Conservation (phyloP, 495 filamentous ascomycete species). For the Aspergillus leporis region DNA sequence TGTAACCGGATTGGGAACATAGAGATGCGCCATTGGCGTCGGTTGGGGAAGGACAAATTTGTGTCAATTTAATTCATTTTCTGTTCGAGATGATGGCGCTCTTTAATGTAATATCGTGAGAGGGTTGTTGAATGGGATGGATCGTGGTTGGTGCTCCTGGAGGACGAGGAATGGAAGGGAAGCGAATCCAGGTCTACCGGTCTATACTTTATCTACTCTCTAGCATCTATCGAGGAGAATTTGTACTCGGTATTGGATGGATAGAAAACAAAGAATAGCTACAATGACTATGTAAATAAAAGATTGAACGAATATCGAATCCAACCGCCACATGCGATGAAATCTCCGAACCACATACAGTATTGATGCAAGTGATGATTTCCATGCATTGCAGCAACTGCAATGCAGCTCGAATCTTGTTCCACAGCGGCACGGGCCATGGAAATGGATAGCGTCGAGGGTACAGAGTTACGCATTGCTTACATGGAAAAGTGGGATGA, state of each 20-base stretch:
- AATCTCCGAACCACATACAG: not conserved
- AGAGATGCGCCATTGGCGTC: not conserved
- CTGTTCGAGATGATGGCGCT: not conserved
- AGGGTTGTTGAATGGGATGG: slow-evolving; percentile 10
- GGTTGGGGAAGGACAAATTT: not conserved
- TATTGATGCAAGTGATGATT: slow-evolving; percentile 2
- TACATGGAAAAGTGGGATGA: not conserved
- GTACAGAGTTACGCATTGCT: not conserved
- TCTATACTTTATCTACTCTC: not conserved
- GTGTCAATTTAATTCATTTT: not conserved
- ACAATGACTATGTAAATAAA: too few relatives aligned
- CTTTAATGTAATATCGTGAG: slow-evolving; percentile 1
- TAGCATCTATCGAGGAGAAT: slow-evolving; percentile 5
- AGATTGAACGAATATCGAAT: not conserved
- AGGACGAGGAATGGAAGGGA: slow-evolving; percentile 11
- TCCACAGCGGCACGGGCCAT: slow-evolving; percentile 21
- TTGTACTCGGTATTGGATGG: not conserved
- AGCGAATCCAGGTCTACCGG: slow-evolving; percentile 18
- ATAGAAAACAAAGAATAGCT: not conserved
- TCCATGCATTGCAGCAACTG: slow-evolving; percentile 18
- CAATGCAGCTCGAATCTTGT: slow-evolving; percentile 11
- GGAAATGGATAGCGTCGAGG: not conserved
- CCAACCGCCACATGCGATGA: not conserved
- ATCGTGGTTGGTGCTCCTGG: not conserved
- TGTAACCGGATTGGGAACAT: slow-evolving; percentile 12